Conservation (phyloP, 1,139 yeast species). For the Yamadazyma dendronema region DNA sequence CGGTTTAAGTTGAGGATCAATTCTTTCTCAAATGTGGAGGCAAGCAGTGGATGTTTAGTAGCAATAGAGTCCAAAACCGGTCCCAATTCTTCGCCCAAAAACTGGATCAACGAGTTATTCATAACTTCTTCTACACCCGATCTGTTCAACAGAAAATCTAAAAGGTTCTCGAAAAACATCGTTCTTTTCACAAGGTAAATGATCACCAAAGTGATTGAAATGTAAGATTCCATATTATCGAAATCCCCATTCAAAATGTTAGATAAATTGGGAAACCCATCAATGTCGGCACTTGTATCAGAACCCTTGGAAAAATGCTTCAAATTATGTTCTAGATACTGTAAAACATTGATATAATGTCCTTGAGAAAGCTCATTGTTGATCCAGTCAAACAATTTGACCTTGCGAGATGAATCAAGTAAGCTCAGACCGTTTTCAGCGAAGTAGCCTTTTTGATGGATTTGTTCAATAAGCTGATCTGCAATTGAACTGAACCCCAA, state of each 20-base stretch:
- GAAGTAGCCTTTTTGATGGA: constrained; percentile 13
- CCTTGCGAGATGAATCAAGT: constrained; percentile 11
- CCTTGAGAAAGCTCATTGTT: constrained; percentile 21
- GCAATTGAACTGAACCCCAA: constrained; percentile 14
- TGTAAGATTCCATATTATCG: constrained; percentile 3
- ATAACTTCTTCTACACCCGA: constrained; percentile 6
- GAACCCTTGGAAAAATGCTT: constrained; percentile 3
- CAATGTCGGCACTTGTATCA: constrained; percentile 4
- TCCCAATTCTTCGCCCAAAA: constrained; percentile 25
- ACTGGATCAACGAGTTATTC: constrained; percentile 18
- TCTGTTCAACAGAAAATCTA: constrained; percentile 10
- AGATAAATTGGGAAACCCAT: constrained; percentile 8
- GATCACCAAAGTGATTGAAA: constrained; percentile 16
- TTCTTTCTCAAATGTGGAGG: constrained; percentile 10
- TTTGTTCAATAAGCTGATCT: constrained; percentile 14
- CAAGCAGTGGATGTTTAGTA: constrained; percentile 3
- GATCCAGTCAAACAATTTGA: constrained; percentile 25
- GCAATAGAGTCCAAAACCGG: constrained; percentile 29
- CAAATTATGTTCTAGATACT: constrained; percentile 15
- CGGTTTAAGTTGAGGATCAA: constrained; percentile 18
- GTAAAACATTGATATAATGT: constrained; percentile 20
- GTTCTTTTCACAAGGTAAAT: constrained; percentile 29
- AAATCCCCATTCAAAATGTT: constrained; percentile 7
- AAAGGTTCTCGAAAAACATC: constrained; percentile 22
- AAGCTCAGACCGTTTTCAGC: constrained; percentile 2